Conservation (phyloP, 176 grass and related monocot species). For the Oryza australiensis region DNA sequence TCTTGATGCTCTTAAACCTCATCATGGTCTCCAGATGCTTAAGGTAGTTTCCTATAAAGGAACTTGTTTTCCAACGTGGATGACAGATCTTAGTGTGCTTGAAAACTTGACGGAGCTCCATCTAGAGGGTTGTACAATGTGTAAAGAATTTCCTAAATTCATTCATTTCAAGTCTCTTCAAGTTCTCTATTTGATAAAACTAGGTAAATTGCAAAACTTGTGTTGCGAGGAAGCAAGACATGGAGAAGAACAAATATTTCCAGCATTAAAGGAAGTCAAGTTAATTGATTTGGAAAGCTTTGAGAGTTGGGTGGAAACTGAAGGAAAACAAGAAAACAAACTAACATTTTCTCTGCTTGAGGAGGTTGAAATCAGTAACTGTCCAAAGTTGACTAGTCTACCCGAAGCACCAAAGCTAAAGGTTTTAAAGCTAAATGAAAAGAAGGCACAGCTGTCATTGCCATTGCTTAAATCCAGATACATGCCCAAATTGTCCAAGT, state of each 20-base stretch:
- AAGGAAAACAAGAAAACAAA: background rate
- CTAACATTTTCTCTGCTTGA: constrained; percentile 2
- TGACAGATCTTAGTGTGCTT: background rate
- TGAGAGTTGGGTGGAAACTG: background rate
- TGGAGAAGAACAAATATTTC: background rate
- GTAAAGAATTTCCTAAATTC: background rate
- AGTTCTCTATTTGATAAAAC: background rate
- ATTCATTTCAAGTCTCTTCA: background rate
- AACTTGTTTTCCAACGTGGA: background rate
- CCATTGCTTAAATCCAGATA: background rate
- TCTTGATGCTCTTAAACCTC: constrained; percentile 26
- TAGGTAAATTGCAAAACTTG: background rate
- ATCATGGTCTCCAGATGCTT: background rate
- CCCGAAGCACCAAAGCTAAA: constrained; percentile 9
- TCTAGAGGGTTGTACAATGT: background rate
- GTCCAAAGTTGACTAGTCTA: constrained; percentile 1
- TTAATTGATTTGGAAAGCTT: background rate
- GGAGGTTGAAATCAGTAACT: background rate
- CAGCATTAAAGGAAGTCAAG: background rate
- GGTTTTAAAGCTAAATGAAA: background rate
- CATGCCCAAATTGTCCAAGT: background rate
- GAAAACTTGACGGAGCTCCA: background rate
- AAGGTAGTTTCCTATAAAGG: background rate
- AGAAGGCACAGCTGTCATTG: background rate
- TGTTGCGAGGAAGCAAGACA: background rate